Base-by-base conservation (phyloP, 179 eudicot species). In the Kewa caespitosa region DNA sequence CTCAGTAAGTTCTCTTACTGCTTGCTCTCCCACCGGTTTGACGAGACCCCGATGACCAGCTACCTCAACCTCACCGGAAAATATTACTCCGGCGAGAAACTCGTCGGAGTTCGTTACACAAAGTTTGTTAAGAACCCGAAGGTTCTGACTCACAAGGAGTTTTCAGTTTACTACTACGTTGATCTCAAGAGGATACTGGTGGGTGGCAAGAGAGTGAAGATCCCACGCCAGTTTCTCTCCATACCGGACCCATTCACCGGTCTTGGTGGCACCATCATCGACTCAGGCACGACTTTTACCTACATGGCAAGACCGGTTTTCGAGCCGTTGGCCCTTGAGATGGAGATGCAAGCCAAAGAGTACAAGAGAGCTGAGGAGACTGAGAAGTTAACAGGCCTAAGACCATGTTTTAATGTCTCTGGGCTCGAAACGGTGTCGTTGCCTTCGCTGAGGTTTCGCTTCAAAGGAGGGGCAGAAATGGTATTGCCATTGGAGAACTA, bases 391-490 rank as follows among this genome's bases (percentile, higher is more conserved):
- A 79, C 83, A 14, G 89, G 89, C 11, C 48, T 88, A 38, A 66
- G 80, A 65, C 87, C 83, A 12, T 86, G 89, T 72, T 88, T 78
- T 50, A 84, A 88, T 17, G 71, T 86, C 20, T 70, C 86, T 0
- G 86, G 83, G 37, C 50, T 42, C 6, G 41, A 79, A 52, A 77
- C 33, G 61, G 69, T 84, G 69, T 36, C 43, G 46, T 80, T 88
- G 34, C 91, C 91, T 31, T 82, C 80, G 22, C 22, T 88, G 73
- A 36, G 20, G 74, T 80, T 86, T 9, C 86, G 81, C 61, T 88
- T 86, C 69, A 88, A 88, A 74, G 91, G 89, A 30, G 91, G 91
- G 12, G 86, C 87, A 43, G 39, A 84, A 30, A 82, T 88, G 89
- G 78, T 8, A 30, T 69, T 88, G 80, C 91, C 91, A 0, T 27